Evolutionary conservation across 306 rosid genomes (phyloP).

Genomic region (Trichosanthes truncata): DNA sequence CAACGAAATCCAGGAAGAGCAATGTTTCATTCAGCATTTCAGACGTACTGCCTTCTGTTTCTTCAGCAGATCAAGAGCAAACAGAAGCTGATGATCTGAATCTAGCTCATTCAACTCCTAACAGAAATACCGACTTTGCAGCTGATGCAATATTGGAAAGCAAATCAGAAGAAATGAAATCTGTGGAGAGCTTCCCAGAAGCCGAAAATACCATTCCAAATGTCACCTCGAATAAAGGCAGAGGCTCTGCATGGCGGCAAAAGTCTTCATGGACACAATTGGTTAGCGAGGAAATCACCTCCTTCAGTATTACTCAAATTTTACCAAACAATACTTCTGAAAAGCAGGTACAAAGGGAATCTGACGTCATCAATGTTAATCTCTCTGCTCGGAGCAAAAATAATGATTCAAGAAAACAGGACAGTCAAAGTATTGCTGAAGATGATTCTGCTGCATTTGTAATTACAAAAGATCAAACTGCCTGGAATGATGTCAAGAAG

Average conservation of each 20-base stretch:
- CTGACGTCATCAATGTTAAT: not conserved
- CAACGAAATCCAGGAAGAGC: slow-evolving; percentile 1
- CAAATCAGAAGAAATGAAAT: slow-evolving; percentile 7
- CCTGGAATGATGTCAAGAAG: slow-evolving; percentile 12
- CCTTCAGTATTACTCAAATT: slow-evolving; percentile 61
- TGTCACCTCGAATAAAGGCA: slow-evolving; percentile 28
- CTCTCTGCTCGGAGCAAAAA: not conserved
- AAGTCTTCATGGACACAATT: slow-evolving; percentile 80
- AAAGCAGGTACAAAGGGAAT: slow-evolving; percentile 12
- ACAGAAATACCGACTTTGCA: slow-evolving; percentile 12
- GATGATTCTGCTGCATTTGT: slow-evolving; percentile 13
- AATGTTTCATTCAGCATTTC: slow-evolving; percentile 38
- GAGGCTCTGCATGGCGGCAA: slow-evolving; percentile 67
- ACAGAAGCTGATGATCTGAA: slow-evolving; percentile 6
- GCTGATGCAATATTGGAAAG: slow-evolving; percentile 1
- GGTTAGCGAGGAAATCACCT: slow-evolving; percentile 22
- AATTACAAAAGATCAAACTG: not conserved
- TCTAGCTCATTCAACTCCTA: slow-evolving; percentile 14
- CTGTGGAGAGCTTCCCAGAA: slow-evolving; percentile 11
- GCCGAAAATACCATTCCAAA: slow-evolving; percentile 22
- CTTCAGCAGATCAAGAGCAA: slow-evolving; percentile 19
- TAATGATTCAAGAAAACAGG: slow-evolving; percentile 6
- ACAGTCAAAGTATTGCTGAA: slow-evolving; percentile 9
- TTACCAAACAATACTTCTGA: slow-evolving; percentile 31
- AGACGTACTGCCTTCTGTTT: slow-evolving; percentile 22